Conservation (phyloP, 2,329 filamentous ascomycete genomes). For the Coniella lustricola region DNA sequence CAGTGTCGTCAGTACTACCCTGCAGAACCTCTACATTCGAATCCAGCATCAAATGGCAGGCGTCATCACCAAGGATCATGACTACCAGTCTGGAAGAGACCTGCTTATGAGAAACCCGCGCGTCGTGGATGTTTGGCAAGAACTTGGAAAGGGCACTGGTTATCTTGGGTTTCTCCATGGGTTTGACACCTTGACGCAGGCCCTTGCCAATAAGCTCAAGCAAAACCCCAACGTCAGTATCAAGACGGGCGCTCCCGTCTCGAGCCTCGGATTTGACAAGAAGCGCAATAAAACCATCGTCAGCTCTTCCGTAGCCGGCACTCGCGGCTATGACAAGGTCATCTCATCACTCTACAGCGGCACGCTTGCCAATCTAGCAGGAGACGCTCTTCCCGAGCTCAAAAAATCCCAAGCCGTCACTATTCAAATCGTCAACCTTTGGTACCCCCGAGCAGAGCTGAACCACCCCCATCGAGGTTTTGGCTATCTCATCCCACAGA, state of each 20-base stretch:
- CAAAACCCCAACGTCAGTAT: constrained; percentile 54
- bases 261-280: constrained; percentile 34
- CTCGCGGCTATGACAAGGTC: constrained; percentile 44
- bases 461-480: constrained; percentile 62
- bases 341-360: constrained; percentile 57
- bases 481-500: constrained; percentile 83
- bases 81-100: constrained; percentile 13
- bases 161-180: constrained; percentile 49
- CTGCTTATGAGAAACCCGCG: constrained; percentile 12
- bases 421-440: constrained; percentile 90
- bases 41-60: constrained; percentile 11
- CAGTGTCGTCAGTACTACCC: constrained; percentile 60
- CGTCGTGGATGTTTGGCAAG: constrained; percentile 21
- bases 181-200: constrained; percentile 53
- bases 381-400: constrained; percentile 39
- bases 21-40: constrained; percentile 44
- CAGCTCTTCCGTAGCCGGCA: constrained; percentile 19
- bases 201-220: constrained; percentile 44
- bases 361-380: constrained; percentile 32
- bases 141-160: constrained; percentile 17
- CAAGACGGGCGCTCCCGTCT: constrained; percentile 41
- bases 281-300: constrained; percentile 36
- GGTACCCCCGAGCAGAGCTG: constrained; percentile 60
- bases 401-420: constrained; percentile 55
- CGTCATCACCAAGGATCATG: constrained; percentile 11